phyloP scores from a whole-genome alignment of 2,329 filamentous ascomycete genomes.

The Diaporthe sp. region DNA sequence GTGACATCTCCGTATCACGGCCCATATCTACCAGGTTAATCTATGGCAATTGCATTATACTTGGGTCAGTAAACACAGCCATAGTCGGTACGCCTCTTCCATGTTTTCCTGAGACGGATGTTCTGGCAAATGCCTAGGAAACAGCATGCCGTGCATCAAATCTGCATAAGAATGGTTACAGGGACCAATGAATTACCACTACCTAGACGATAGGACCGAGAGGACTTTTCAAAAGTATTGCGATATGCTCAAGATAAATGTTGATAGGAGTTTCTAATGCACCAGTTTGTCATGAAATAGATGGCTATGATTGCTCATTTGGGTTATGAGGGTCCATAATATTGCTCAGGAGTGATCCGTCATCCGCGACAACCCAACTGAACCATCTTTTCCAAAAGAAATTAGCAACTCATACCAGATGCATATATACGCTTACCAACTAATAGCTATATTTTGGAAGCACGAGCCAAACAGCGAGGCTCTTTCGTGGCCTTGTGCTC shows the following conservation, averaged over 20 bases:
- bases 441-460: not conserved
- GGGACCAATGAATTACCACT: not conserved
- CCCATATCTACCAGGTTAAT: too few relatives aligned
- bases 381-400: not conserved
- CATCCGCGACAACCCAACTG: not conserved
- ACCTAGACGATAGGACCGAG: rapidly evolving
- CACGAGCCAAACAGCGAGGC: not conserved
- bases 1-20: too few relatives aligned
- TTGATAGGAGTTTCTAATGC: too few relatives aligned
- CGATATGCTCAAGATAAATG: not conserved
- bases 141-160: not conserved
- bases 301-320: not conserved
- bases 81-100: not conserved
- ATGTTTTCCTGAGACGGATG: not conserved
- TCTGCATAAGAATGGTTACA: too few relatives aligned
- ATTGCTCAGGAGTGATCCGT: not conserved
- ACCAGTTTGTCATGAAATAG: too few relatives aligned
- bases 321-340: not conserved
- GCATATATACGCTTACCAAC: not conserved
- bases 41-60: not conserved
- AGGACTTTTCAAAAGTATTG: too few relatives aligned
- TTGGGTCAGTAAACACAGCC: too few relatives aligned
- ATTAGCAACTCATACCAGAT: not conserved
- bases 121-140: not conserved
- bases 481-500: not conserved